phyloP scores from a whole-genome alignment of 1,284 basidiomycete genomes.

The Kwoniella shivajii region DNA sequence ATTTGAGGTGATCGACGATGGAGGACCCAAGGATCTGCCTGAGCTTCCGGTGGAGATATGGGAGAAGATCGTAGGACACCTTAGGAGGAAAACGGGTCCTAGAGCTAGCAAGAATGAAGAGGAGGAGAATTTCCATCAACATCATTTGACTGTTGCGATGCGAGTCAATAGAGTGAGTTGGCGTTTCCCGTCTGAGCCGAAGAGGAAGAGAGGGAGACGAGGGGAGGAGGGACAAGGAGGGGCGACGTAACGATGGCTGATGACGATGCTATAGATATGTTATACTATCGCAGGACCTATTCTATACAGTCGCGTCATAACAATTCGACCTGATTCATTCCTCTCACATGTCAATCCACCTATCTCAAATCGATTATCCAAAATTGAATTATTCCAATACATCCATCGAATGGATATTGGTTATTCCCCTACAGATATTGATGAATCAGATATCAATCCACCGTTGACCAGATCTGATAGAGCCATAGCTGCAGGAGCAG shows the following conservation, averaged over 20 bases:
- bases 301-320: background rate
- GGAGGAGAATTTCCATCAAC: background rate
- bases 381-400: slow-evolving; percentile 4
- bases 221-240: too few relatives aligned
- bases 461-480: background rate
- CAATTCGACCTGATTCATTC: background rate
- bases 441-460: background rate
- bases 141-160: background rate
- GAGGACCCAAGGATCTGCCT: background rate
- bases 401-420: background rate
- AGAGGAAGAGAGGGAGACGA: too few relatives aligned
- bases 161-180: slow-evolving; percentile 2
- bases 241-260: too few relatives aligned
- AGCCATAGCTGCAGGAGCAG: background rate
- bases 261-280: background rate
- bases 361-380: background rate
- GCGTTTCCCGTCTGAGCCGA: too few relatives aligned
- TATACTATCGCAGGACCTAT: background rate
- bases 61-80: background rate
- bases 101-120: background rate
- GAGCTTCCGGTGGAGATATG: background rate
- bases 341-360: background rate
- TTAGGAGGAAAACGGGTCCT: background rate
- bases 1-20: background rate
- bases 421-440: background rate